A percentile compares a stretch with the other conserved stretches of the same genome.
Evolutionary conservation across 2,329 filamentous ascomycete genomes (phyloP).

Genomic region (Talaromyces piceae): DNA sequence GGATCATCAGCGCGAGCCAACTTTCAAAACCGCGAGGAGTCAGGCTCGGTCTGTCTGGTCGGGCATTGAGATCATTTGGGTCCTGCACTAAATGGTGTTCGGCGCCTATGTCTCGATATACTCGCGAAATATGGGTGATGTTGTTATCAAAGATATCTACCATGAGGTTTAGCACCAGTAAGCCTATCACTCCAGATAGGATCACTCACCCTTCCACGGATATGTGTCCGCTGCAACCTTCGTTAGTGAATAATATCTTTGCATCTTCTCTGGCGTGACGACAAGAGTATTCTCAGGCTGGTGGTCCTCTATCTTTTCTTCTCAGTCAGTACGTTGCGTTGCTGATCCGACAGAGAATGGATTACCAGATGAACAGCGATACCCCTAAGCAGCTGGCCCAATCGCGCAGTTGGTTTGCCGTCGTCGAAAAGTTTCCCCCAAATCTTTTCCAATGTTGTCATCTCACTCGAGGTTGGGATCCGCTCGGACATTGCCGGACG

Average conservation of each 20-base stretch:
- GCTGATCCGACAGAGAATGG: conserved; percentile 1
- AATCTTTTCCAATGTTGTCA: conserved; percentile 59
- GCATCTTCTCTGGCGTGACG: conserved; percentile 67
- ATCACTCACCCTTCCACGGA: conserved; percentile 55
- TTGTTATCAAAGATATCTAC: conserved; percentile 49
- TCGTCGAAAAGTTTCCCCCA: conserved; percentile 70
- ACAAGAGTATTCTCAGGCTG: conserved; percentile 61
- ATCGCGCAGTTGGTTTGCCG: conserved; percentile 58
- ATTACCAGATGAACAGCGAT: conserved; percentile 66
- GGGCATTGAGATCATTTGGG: conserved; percentile 37
- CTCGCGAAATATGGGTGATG: conserved; percentile 48
- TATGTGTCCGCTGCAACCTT: conserved; percentile 58
- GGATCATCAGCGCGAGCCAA: conserved; percentile 67
- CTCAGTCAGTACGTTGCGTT: not conserved
- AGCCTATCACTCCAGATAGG: not conserved
- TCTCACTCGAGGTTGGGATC: conserved; percentile 38
- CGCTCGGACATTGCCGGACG: conserved; percentile 33
- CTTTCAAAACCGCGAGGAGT: conserved; percentile 60
- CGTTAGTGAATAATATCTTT: conserved; percentile 63
- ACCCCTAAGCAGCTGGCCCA: conserved; percentile 64
- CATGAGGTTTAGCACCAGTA: not conserved
- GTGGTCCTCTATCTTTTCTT: conserved; percentile 59
- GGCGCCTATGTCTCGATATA: conserved; percentile 49
- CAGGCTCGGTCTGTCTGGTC: conserved; percentile 56
- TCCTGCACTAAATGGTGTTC: conserved; percentile 59